These are phyloP conservation scores for Globisporangium radiosum DNA, from an alignment of 352 stramenopile species.

Conservation along the genomic window DNA sequence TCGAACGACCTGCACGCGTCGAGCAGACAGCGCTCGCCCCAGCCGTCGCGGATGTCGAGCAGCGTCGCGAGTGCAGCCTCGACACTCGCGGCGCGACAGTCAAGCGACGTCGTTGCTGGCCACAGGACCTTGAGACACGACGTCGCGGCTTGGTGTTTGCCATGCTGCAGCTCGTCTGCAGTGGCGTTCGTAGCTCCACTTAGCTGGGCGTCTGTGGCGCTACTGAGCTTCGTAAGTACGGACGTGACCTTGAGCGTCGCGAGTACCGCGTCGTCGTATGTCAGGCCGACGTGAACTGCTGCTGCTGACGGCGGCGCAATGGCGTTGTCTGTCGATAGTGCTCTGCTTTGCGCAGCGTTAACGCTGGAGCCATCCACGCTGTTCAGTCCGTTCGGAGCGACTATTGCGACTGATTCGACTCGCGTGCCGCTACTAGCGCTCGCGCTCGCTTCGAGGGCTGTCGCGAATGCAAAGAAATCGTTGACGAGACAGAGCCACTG, in stretches of 20 bases:
- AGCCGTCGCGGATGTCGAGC: conserved; percentile 11
- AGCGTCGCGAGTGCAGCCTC: conserved; percentile 7
- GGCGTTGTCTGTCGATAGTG: background rate
- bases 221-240: background rate
- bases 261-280: conserved; percentile 2
- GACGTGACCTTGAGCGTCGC: conserved; percentile 7
- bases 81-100: conserved; percentile 2
- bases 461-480: conserved; percentile 9
- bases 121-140: conserved; percentile 10
- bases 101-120: background rate
- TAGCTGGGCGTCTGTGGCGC: background rate
- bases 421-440: background rate
- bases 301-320: background rate
- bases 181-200: background rate
- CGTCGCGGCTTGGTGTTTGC: background rate
- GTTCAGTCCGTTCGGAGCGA: no score
- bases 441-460: background rate
- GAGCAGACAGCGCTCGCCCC: conserved; percentile 12
- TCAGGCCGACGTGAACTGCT: background rate
- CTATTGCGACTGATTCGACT: no score
- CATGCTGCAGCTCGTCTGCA: background rate
- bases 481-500: conserved; percentile 15
- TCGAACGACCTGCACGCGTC: conserved; percentile 3
- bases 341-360: background rate
- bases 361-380: no score